Evolutionary conservation across 768 basidiomycete genomes (phyloP).

Genomic region (Auriculariales sp.): DNA sequence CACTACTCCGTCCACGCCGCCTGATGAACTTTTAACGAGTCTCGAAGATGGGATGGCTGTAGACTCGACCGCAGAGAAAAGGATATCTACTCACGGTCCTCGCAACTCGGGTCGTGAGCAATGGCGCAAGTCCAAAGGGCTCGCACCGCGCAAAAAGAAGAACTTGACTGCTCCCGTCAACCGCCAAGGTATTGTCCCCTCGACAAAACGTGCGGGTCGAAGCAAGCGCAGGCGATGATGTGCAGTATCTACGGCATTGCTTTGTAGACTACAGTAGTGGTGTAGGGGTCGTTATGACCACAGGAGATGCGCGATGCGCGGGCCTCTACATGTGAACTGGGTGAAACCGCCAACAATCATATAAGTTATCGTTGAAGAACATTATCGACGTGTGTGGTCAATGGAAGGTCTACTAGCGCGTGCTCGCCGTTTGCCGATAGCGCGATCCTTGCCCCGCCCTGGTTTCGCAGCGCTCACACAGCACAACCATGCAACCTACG

Average conservation of each 20-base stretch:
- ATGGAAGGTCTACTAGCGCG: neutral
- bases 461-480: neutral
- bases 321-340: too few species aligned
- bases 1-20: neutral
- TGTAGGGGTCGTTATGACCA: too few species aligned
- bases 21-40: neutral
- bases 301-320: too few species aligned
- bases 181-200: conserved; percentile 47
- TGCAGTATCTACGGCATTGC: neutral
- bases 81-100: conserved; percentile 72
- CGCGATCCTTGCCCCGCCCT: neutral
- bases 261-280: too few species aligned
- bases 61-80: conserved; percentile 25
- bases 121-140: conserved; percentile 73
- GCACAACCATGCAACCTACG: neutral
- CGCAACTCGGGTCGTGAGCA: conserved; percentile 63
- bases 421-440: neutral
- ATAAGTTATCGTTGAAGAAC: neutral
- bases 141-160: conserved; percentile 34
- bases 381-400: neutral
- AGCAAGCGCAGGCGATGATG: conserved; percentile 53
- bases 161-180: conserved; percentile 40
- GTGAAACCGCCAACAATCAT: neutral
- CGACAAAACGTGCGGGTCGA: conserved; percentile 51
- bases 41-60: conserved; percentile 38